phyloP scores from a whole-genome alignment of 306 rosid genomes.

The Canavalia ensiformis region DNA sequence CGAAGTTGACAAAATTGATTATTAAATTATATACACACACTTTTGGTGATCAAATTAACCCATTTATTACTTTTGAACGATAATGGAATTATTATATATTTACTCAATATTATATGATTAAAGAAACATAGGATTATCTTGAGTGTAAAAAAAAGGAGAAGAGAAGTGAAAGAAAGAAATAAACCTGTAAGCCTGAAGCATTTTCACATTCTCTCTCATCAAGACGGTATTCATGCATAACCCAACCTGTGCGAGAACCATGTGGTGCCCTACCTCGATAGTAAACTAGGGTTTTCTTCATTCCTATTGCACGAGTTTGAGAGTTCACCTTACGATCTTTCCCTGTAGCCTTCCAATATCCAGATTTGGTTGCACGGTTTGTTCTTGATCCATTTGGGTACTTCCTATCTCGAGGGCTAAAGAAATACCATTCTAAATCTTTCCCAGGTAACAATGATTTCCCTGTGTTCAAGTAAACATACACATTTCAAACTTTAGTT shows the following conservation, averaged over 20 bases:
- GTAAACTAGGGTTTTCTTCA: constrained; percentile 98
- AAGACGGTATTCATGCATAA: constrained; percentile 98
- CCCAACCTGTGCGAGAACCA: constrained; percentile 91
- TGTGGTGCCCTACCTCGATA: constrained; percentile 97
- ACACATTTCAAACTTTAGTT: neutral
- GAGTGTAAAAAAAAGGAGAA: neutral
- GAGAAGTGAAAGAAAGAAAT: neutral
- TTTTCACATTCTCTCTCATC: constrained; percentile 85
- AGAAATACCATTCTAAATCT: constrained; percentile 99
- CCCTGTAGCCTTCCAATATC: constrained; percentile 98
- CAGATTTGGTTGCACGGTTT: constrained; percentile 89
- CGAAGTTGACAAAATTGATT: no score
- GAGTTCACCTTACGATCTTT: constrained; percentile 92
- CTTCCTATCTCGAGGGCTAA: constrained; percentile 90
- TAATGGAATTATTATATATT: no score
- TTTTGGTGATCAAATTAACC: no score
- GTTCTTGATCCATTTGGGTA: constrained; percentile 99
- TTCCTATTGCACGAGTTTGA: constrained; percentile 73
- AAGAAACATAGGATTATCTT: no score
- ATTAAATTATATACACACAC: no score
- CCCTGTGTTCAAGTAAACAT: constrained; percentile 51
- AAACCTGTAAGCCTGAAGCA: constrained; percentile 76
- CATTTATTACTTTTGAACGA: no score
- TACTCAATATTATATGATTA: no score
- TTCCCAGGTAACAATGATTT: constrained; percentile 93